Base-by-base conservation (phyloP, 1,284 basidiomycete species). In the Cryptococcus sp. region DNA sequence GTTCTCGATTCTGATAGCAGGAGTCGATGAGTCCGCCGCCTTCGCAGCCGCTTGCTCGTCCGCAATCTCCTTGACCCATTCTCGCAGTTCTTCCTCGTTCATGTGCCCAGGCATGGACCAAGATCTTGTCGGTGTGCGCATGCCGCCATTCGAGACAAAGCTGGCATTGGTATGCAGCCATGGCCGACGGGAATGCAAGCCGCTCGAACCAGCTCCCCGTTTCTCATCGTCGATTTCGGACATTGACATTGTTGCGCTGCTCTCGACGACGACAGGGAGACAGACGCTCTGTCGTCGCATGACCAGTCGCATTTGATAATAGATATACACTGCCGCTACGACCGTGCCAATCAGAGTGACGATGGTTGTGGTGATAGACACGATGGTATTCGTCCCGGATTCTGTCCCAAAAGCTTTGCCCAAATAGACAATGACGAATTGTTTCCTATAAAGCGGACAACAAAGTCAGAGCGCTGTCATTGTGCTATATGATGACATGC, bases 301-400 rank as follows among this genome's bases (percentile, higher is more conserved):
- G 25, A 75, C 66, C 20, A 77, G 53, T 23, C 75, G 65, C 73
- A 77, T 73, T 57, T 77, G 75, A 57, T 76, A 76, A 49, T 74
- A 77, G 58, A 77, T 69, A 60, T 76, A 77, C 27, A 73, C 55
- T n/a, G 75, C 75, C 5, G 74, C 75, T 30, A 76, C 47, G 25
- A 71, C 63, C 3, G 74, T 77, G n/a, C 64, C 72, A 52, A 75
- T 46, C 30, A 77, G 62, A 4, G 74, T 77, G 2, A 66, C 47
- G 19, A 73, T 58, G 2, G 71, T 68, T 2, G 62, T 68, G 5
- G 51, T 47, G 38, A 66, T 64, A 4, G 75, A 77, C 51, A 77
- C 64, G 55, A 71, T 70, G 6, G 70, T 73, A 58, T 71, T 67
- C 40, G 65, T 73, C 19, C 54, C 51, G 39, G 64, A 68, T 43